Base-by-base conservation (phyloP, 2,329 filamentous ascomycete species). In the Neonectria neomacrospora region DNA sequence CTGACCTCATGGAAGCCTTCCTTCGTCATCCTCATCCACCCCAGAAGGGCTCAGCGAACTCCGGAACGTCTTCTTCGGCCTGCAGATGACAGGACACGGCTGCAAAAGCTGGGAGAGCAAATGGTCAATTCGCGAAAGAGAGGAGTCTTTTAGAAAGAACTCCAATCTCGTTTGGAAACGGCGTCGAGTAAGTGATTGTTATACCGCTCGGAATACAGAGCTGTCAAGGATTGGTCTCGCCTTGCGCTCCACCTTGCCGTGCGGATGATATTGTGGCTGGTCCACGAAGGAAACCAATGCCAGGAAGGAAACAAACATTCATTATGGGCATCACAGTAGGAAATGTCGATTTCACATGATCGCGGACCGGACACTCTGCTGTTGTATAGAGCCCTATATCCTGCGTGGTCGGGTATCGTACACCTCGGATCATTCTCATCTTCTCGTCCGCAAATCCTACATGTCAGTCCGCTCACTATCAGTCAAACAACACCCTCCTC, bases 131-230 rank as follows among this genome's bases (percentile, higher is more conserved):
- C 28, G 80, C 77, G 79, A 80, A 76, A 77, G 73, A 64, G 65
- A 63, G 61, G 69, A 59, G 47, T 47, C 65, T 64, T 60, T 48
- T 53, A 50, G 65, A 58, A 58, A 55, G 41, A 28, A 28, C 22
- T 71, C 78, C 76, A 72, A 54, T 69, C 76, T 69, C 66, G 52
- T 62, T 72, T 64, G 54, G 58, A 67, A 63, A 68, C 70, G 61
- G 64, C 68, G 61, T 73, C 72, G 72, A 73, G 61, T 66, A 45
- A 58, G 23, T 39, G 61, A 68, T 86, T 81, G 67, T 84, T 90
- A 66, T 90, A 86, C 87, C 88, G 88, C 88, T 89, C 88, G 86
- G 88, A 90, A 90, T 90, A 90, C 88, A 90, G 86, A 90, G 87
- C 85, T 83, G 80, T 84, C 88, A 90, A 90, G 88, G 88, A 90